Evolutionary conservation across 2,329 filamentous ascomycete species (phyloP).

Genomic region (Diaporthe sp.): DNA sequence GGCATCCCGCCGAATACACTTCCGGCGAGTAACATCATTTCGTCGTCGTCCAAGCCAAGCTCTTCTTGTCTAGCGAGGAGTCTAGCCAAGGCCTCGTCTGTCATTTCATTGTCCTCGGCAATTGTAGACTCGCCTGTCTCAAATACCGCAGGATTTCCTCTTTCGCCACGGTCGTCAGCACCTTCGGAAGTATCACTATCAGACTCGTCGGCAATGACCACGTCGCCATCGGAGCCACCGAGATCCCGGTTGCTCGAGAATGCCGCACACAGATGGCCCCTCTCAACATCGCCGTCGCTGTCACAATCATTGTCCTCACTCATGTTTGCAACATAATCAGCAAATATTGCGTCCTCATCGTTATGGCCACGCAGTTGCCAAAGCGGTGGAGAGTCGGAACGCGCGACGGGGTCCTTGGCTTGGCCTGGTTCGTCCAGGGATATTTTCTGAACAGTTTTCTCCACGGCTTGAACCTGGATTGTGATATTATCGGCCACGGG

Average conservation of each 20-base stretch:
- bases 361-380: constrained; percentile 43
- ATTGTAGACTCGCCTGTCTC: constrained; percentile 49
- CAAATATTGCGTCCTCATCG: constrained; percentile 68
- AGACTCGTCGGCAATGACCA: constrained; percentile 55
- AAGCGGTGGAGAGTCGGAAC: constrained; percentile 24
- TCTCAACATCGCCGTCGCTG: constrained; percentile 48
- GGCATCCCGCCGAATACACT: constrained; percentile 12
- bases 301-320: constrained; percentile 56
- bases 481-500: constrained; percentile 46
- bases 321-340: constrained; percentile 81
- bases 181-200: constrained; percentile 56
- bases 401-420: not conserved
- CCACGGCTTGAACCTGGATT: constrained; percentile 40
- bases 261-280: constrained; percentile 43
- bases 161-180: constrained; percentile 50
- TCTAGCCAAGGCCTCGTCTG: constrained; percentile 74
- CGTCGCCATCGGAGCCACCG: constrained; percentile 59
- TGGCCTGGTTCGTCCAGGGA: constrained; percentile 28
- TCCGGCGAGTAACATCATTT: constrained; percentile 69
- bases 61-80: constrained; percentile 74
- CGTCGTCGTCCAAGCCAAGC: constrained; percentile 71
- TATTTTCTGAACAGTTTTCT: constrained; percentile 38
- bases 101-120: constrained; percentile 59
- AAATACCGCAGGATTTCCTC: constrained; percentile 49
- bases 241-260: constrained; percentile 56